Percentiles rank a stretch among this genome's conserved stretches.
These are phyloP conservation scores for Alternaria arborescens DNA, from an alignment of 2,329 filamentous ascomycete genomes.

Conservation along the genomic window DNA sequence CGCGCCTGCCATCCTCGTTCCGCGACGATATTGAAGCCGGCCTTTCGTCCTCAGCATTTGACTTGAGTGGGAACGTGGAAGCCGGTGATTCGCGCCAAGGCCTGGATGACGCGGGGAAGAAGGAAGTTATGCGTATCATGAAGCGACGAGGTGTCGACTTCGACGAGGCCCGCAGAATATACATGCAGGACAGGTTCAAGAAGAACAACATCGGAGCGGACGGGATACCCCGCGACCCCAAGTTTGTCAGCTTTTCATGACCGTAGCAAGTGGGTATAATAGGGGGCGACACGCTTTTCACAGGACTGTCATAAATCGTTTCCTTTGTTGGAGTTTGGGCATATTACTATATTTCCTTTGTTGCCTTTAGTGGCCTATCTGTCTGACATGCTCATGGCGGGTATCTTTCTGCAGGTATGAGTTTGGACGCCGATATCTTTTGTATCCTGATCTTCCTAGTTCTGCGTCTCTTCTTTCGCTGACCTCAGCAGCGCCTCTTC, in stretches of 20 bases:
- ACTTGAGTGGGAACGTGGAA: conserved; percentile 81
- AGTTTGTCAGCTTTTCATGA: conserved; percentile 88
- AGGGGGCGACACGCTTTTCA: not conserved
- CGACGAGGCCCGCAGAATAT: conserved; percentile 87
- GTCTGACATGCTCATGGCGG: conserved; percentile 7
- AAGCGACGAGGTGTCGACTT: conserved; percentile 82
- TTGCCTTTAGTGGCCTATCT: conserved; percentile 11
- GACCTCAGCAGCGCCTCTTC: conserved; percentile 4
- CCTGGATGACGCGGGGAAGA: conserved; percentile 80
- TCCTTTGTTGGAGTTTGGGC: conserved; percentile 15
- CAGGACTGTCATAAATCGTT: conserved; percentile 6
- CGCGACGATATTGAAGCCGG: conserved; percentile 86
- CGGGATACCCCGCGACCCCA: conserved; percentile 87
- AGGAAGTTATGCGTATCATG: conserved; percentile 89
- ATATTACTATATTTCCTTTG: conserved; percentile 17
- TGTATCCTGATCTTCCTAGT: conserved; percentile 1
- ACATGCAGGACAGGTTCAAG: conserved; percentile 85
- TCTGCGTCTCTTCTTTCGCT: conserved; percentile 7
- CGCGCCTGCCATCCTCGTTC: conserved; percentile 79
- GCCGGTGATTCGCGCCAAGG: conserved; percentile 81
- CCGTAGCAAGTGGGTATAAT: not conserved
- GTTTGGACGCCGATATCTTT: conserved; percentile 9
- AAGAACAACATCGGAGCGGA: conserved; percentile 89
- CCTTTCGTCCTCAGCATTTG: conserved; percentile 82
- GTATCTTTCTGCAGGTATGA: conserved; percentile 6